Base-by-base conservation (phyloP, 2,329 filamentous ascomycete species). In the Calonectria honghensis region DNA sequence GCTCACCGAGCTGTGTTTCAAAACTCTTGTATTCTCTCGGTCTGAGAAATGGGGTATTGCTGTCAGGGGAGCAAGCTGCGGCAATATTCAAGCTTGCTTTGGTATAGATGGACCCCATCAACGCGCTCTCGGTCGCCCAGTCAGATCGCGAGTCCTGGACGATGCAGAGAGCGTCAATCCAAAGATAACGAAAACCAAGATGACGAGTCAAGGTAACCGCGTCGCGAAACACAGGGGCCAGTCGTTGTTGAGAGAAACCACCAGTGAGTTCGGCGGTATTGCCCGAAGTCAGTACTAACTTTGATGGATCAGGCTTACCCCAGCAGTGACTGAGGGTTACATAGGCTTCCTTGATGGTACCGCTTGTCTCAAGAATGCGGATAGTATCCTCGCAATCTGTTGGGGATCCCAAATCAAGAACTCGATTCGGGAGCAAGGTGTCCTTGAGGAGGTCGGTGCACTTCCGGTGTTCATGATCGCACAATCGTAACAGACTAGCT, bases 91-190 rank as follows among this genome's bases (percentile, higher is more conserved):
- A 27, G 3, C 32, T 31, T 2, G 65, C 45, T 10, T 68, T 51
- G 6, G 48, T 18, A n/a, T 68, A 68, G 13, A 68, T 50, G 10
- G 65, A 68, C 3, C n/a, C 45, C 67, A 69, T 68, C 64, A 51
- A 37, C 2, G 45, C 50, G 11, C 45, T 27, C 45, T 67, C 64
- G 16, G 7, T 50, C 20, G 29, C 48, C 64, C 64, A 67, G 45
- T 67, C 64, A 2, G 48, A 32, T 6, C 24, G n/a, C 18, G 41
- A 50, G 16, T 52, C 41, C 20, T 67, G 64, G 31, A 67, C 39
- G 11, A 52, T 67, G 64, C 45, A 67, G 18, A 67, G 41, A 24
- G 45, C 50, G 20, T 67, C 64, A 18, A 67, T 67, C 64, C 64
- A 67, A 4, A 52, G 29, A 20, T 67, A 67, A 4, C 31, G 41